These are phyloP conservation scores for Xylaria curta DNA, from an alignment of 495 filamentous ascomycete genomes.

Conservation along the genomic window DNA sequence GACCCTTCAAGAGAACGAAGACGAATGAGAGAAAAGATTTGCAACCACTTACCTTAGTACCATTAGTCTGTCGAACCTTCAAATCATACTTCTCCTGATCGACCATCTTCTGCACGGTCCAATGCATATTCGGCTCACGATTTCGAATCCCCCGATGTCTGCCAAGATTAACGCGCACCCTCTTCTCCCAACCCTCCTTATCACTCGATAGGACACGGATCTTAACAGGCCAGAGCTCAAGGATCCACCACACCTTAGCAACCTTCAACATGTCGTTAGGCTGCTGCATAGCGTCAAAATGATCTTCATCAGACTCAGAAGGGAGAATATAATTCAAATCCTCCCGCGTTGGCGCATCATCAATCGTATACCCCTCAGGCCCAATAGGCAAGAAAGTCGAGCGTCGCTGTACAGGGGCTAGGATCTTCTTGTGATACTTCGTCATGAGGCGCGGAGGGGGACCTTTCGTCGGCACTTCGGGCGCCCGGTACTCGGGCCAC, in stretches of 20 bases:
- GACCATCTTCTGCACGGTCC: constrained; percentile 42
- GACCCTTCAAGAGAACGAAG: background rate
- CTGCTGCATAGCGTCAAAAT: constrained; percentile 42
- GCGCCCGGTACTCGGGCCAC: constrained; percentile 38
- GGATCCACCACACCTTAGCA: constrained; percentile 46
- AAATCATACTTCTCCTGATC: constrained; percentile 34
- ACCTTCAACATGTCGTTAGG: constrained; percentile 41
- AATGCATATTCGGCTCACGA: constrained; percentile 46
- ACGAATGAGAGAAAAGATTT: background rate
- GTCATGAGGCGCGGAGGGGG: constrained; percentile 35
- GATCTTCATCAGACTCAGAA: constrained; percentile 45
- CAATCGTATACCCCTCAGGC: constrained; percentile 4
- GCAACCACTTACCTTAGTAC: constrained; percentile 16
- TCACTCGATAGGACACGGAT: constrained; percentile 33
- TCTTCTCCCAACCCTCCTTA: constrained; percentile 40
- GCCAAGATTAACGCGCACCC: constrained; percentile 40
- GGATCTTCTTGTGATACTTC: constrained; percentile 9
- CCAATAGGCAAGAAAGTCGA: constrained; percentile 21
- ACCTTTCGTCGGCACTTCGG: constrained; percentile 27
- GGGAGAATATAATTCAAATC: constrained; percentile 30
- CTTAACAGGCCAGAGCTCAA: constrained; percentile 50
- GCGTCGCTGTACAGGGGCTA: background rate
- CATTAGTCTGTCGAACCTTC: constrained; percentile 17
- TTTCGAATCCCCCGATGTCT: constrained; percentile 39
- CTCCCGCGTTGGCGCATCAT: constrained; percentile 8